Base-by-base conservation (phyloP, 495 filamentous ascomycete genomes). In the Aspergillus nanangensis region DNA sequence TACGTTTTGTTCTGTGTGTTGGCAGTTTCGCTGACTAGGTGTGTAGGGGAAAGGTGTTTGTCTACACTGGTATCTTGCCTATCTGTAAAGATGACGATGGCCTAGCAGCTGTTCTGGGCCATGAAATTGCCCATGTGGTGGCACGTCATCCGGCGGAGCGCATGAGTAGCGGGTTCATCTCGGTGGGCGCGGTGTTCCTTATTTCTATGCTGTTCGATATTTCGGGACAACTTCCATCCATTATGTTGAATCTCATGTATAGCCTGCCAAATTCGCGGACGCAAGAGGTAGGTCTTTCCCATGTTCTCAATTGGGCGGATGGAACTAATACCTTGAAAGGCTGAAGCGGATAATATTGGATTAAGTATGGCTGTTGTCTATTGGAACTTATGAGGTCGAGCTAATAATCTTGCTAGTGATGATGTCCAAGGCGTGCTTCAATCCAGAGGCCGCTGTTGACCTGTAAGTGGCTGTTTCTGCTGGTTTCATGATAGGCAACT, bases 91-190 rank as follows among this genome's bases (percentile, higher is more conserved):
- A 74, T 41, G 87, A 95, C 25, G 78, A 87, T 52, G 87, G 85
- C 1, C 66, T 96, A 14, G 92, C 92, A 11, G 80, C 89, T 3
- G 86, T 96, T 1, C 67, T 96, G 7, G 88, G 88, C 5, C 92
- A 97, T 61, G 92, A 96, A 69, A 95, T 97, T 47, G 88, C 89
- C n/a, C 92, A 97, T 58, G 87, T 88, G 29, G 69, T 95, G 1
- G 90, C 90, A 1, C 81, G 82, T 29, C 92, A 97, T 54, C 67
- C 78, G 0, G 87, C 76, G 2, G 92, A 97, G 66, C 70, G 82
- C 8, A 77, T 94, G 76, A 86, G 79, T 44, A 72, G 78, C 42
- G 69, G 67, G 14, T 64, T 84, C n/a, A 59, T 84, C 18, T 62
- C 81, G 5, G 60, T 80, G 4, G 72, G 76, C 1, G 48, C 82